Base-by-base conservation (phyloP, 2,329 filamentous ascomycete species). In the Diaporthe nobilis region DNA sequence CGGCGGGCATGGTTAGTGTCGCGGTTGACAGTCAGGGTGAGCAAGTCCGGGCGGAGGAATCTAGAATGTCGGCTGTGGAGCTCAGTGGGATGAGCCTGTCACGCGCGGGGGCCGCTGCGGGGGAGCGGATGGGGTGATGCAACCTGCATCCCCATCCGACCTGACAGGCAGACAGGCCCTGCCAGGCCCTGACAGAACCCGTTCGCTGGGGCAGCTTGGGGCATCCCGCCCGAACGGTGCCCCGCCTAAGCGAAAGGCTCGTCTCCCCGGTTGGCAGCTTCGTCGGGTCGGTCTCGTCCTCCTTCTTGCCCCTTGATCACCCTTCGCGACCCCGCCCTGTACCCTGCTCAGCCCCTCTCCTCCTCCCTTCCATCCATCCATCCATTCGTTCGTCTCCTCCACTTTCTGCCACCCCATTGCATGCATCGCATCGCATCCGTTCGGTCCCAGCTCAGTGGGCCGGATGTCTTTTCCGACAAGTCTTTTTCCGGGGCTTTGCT, bases 51-150 rank as follows among this genome's bases (percentile, higher is more conserved):
- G 25, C 39, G 53, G 53, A 51, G 71, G 65, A 37, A 49, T 63
- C 68, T 75, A 75, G 73, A 71, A 57, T 60, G 61, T 55, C 53
- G 61, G 68, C 63, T 71, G 68, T 77, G 75, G 75, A 67, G 55
- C 72, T 37, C 74, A 42, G 73, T 75, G 68, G 72, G 73, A 77
- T 77, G 75, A 77, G 68, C 73, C 71, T 74, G 71, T 70, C 65
- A 70, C 65, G 65, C 65, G 65, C 65, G 65, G 65, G 74, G 65
- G 49, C 65, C 49, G 55, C n/a, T 76, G 75, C 75, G 71, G 71
- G 71, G 71, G 60, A 55, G 53, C 34, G 53, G 71, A 55, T 67
- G 71, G 74, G 74, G 74, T 76, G 74, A 76, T 68, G 44, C 55
- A 70, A 25, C 65, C 63, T 51, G 63, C 61, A 31, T n/a, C 60